A percentile compares a stretch with the other conserved stretches of the same genome.
These are phyloP conservation scores for Xylaria scruposa DNA, from an alignment of 495 filamentous ascomycete genomes.

Conservation along the genomic window DNA sequence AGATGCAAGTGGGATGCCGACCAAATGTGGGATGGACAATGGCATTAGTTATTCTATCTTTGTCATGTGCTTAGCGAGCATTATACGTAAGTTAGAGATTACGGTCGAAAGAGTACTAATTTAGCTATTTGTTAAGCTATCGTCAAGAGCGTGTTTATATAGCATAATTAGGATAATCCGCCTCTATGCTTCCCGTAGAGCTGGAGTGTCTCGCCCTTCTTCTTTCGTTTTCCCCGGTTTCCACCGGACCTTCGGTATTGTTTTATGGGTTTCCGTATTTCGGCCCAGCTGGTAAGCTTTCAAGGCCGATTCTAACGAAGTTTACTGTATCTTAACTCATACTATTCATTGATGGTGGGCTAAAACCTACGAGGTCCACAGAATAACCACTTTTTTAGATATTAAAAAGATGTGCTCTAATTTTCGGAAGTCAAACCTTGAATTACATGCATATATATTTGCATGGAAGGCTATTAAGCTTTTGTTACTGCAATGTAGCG, in stretches of 20 bases:
- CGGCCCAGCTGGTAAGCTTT: background rate
- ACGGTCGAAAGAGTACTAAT: background rate
- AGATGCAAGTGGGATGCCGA: background rate
- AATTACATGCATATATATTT: too few species aligned
- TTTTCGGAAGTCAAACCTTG: too few species aligned
- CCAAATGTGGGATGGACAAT: background rate
- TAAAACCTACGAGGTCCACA: too few species aligned
- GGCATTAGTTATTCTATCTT: background rate
- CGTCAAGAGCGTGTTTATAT: background rate
- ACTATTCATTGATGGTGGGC: background rate
- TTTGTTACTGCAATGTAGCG: too few species aligned
- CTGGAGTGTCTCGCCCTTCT: background rate
- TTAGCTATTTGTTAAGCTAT: background rate
- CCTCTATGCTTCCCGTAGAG: background rate
- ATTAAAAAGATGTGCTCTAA: too few species aligned
- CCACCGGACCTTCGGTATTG: background rate
- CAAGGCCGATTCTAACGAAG: background rate
- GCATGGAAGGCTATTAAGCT: too few species aligned
- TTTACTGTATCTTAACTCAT: background rate
- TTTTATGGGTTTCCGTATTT: background rate
- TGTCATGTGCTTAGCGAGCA: background rate
- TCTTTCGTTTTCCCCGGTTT: background rate
- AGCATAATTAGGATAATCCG: background rate
- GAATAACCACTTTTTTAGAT: too few species aligned
- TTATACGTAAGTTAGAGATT: background rate